Base-by-base conservation (phyloP, 1,139 yeast genomes). In the Suhomyces maxii region DNA sequence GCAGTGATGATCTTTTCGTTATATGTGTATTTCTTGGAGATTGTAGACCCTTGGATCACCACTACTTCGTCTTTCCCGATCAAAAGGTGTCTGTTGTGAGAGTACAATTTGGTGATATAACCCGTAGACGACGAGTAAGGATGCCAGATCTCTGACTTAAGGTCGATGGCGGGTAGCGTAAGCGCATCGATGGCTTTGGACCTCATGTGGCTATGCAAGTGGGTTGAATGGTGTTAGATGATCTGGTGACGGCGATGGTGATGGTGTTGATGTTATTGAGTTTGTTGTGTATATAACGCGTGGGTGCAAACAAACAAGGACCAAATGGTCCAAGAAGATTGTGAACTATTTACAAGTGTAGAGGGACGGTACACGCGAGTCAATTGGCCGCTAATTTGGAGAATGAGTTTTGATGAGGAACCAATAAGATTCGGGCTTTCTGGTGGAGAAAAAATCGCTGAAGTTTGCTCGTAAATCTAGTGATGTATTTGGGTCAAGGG, bases 11-110 rank as follows among this genome's bases (percentile, higher is more conserved):
- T 69, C 7, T 70, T 69, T 11, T 62, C 65, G 7, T 74, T 73
- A 54, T 76, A 83, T 1, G 68, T 65, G 49, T 85, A 68, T 46
- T 73, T 77, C 42, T 82, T 71, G 28, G 77, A 61, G 7, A 82
- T 59, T 4, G 73, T 57, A 2, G 80, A 76, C 10, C 86, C 86
- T 42, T 70, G 67, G 37, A 76, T 63, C 73, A 83, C 73, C 18
- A 68, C 55, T 7, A 79, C 80, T 13, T 67, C 51, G 48, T 60
- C 53, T 1, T 51, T 53, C 5, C 60, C 53, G 6, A 71, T 57
- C 28, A 68, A 51, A 7, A 73, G 57, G 44, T 66, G 76, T 35
- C 68, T 61, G 47, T 67, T 63, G 18, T 60, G 50, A 12, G 66
- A 52, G 49, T 67, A 72, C 25, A 72, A 54, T 7, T 51, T 46